phyloP scores from a whole-genome alignment of 768 basidiomycete genomes.

The Amanita fuliginea region DNA sequence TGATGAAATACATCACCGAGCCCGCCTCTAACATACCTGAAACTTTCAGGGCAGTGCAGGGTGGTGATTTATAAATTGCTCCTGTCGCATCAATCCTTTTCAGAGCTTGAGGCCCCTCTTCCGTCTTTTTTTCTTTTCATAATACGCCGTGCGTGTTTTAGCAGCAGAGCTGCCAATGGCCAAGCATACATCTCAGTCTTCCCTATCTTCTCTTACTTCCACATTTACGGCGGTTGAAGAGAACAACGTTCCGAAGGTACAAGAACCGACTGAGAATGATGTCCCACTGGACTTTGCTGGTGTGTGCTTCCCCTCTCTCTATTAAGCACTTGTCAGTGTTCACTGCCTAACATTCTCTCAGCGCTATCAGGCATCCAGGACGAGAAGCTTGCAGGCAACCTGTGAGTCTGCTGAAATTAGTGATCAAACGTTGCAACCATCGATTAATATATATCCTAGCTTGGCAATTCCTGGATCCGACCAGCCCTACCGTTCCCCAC shows the following conservation, averaged over 20 bases:
- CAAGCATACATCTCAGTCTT: slow-evolving; percentile 2
- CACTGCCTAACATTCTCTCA: not conserved
- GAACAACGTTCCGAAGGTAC: not conserved
- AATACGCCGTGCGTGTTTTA: not conserved
- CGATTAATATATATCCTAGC: not conserved
- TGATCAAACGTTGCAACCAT: not conserved
- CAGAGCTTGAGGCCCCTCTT: slow-evolving; percentile 1
- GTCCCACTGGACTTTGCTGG: not conserved
- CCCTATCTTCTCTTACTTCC: not conserved
- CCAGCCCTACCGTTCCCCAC: slow-evolving; percentile 3
- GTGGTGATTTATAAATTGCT: not conserved
- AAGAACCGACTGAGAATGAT: not conserved
- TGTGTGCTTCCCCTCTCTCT: not conserved
- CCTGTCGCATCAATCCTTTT: not conserved
- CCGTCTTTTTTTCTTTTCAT: not conserved
- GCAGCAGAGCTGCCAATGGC: slow-evolving; percentile 4
- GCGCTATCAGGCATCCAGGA: not conserved
- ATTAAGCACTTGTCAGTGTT: not conserved
- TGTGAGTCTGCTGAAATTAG: not conserved
- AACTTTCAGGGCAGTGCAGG: not conserved
- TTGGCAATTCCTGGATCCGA: not conserved
- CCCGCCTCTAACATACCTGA: not conserved
- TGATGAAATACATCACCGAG: no score
- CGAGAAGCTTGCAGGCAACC: not conserved
- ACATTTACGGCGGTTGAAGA: not conserved